Percentiles rank a stretch among this genome's conserved stretches.
Evolutionary conservation across 768 basidiomycete species (phyloP).

Genomic region (Russula compacta): DNA sequence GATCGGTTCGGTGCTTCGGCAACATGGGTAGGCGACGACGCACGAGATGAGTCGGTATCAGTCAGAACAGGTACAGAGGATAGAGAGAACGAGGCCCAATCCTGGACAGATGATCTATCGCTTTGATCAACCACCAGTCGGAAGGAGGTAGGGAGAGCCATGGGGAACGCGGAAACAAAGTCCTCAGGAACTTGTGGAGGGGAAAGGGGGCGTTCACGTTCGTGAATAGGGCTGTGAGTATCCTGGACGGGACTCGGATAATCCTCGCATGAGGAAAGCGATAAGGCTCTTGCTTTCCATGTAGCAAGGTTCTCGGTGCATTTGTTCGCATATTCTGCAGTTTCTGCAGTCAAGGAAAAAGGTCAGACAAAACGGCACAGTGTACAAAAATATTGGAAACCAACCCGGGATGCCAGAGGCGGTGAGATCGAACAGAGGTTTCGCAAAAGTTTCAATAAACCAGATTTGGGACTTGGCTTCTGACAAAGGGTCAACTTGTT

Average conservation of each 20-base stretch:
- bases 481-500: conserved; percentile 41
- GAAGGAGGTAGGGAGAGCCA: conserved; percentile 42
- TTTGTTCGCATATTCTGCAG: conserved; percentile 55
- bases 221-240: conserved; percentile 13
- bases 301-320: conserved; percentile 59
- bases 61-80: conserved; percentile 11
- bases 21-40: conserved; percentile 17
- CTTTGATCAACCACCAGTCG: conserved; percentile 23
- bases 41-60: conserved; percentile 19
- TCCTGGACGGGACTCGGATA: neutral
- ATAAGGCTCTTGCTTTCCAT: conserved; percentile 51
- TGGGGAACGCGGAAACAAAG: conserved; percentile 45
- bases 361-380: neutral
- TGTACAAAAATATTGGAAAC: conserved; percentile 21
- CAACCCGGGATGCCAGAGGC: conserved; percentile 65
- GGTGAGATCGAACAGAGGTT: conserved; percentile 74
- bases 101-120: conserved; percentile 21
- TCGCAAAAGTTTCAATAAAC: conserved; percentile 76
- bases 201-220: conserved; percentile 18
- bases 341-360: conserved; percentile 35
- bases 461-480: conserved; percentile 82
- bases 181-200: conserved; percentile 32
- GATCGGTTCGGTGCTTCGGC: conserved; percentile 11
- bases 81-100: conserved; percentile 12
- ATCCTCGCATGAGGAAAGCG: conserved; percentile 27